Percentiles rank a stretch among this genome's conserved stretches.
Conservation (phyloP, 495 filamentous ascomycete species). For the Jackrogersella multiformis region DNA sequence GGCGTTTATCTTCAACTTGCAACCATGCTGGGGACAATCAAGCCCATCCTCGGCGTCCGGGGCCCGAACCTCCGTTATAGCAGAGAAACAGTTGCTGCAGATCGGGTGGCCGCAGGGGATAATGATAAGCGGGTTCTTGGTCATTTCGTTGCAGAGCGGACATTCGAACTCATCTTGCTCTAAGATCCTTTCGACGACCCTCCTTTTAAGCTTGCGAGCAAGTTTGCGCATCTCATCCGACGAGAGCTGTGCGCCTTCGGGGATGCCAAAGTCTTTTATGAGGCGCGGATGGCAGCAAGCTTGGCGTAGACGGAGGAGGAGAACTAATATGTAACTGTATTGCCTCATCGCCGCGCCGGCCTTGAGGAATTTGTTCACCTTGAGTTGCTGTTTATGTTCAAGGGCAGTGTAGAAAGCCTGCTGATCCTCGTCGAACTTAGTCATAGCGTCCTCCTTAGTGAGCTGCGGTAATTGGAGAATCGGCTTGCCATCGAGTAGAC, state of each 20-base stretch:
- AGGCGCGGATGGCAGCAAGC: conserved; percentile 93
- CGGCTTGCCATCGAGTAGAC: conserved; percentile 83
- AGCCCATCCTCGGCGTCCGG: conserved; percentile 66
- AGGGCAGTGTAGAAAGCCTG: conserved; percentile 75
- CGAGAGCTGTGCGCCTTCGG: conserved; percentile 53
- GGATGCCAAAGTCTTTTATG: conserved; percentile 76
- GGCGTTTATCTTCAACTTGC: conserved; percentile 69
- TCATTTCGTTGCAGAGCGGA: conserved; percentile 82
- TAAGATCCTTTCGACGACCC: conserved; percentile 75
- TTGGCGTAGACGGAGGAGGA: conserved; percentile 90
- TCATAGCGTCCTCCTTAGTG: conserved; percentile 69
- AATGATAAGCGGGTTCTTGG: conserved; percentile 79
- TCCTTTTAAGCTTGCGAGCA: conserved; percentile 67
- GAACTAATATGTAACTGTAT: conserved; percentile 84
- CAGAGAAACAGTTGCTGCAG: conserved; percentile 81
- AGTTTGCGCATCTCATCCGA: conserved; percentile 69
- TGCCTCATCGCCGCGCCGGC: conserved; percentile 76
- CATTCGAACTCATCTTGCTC: conserved; percentile 68
- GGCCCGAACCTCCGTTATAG: conserved; percentile 69
- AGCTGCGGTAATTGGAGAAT: conserved; percentile 81
- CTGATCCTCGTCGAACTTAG: conserved; percentile 80
- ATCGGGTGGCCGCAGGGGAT: conserved; percentile 86
- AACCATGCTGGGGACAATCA: conserved; percentile 74
- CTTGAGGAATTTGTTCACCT: conserved; percentile 82
- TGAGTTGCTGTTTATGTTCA: conserved; percentile 69